Base-by-base conservation (phyloP, 306 rosid species). In the Potentilla sterilis region DNA sequence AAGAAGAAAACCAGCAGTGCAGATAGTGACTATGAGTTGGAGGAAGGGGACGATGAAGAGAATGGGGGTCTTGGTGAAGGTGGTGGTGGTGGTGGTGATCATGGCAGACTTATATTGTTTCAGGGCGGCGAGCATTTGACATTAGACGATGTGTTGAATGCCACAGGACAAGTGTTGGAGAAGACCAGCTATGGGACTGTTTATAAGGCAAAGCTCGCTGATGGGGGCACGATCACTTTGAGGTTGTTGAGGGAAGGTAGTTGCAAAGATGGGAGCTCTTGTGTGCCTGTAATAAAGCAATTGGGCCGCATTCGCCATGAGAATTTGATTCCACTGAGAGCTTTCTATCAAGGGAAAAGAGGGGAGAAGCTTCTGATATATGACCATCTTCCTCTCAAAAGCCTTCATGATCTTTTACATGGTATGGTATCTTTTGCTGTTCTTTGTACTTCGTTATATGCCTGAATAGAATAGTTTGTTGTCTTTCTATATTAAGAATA, bases 91-190 rank as follows among this genome's bases (percentile, higher is more conserved):
- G 83, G 73, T 0, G 84, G 78, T 22, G 91, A 93, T 72, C 96
- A 92, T 54, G 97, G 97, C n/a, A 96, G 90, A 90, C 98, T 96
- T 48, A 92, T 92, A 85, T 81, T 90, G 67, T 96, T 96, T 75
- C 82, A 86, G 28, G 99, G 99, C 0, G 98, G 98, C 5, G 99
- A 96, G 83, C 91, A 90, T 87, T 87, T 96, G 93, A 89, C 92
- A 13, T 77, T 96, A 46, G 99, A 96, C 13, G 99, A 96, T 74
- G 99, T 96, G 78, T 76, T 96, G 89, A 96, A 96, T 69, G 99
- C 99, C 4, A 92, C 97, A 2, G 99, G 99, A 5, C 99, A 92
- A 73, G 97, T 96, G 61, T 78, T 92, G 97, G 99, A 96, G 89
- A 96, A 96, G 89, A 92, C 98, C 7, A 83, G 87, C 79, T 96